Base-by-base conservation (phyloP, 805 yeast genomes). In the Cyberlindnera petersonii region DNA sequence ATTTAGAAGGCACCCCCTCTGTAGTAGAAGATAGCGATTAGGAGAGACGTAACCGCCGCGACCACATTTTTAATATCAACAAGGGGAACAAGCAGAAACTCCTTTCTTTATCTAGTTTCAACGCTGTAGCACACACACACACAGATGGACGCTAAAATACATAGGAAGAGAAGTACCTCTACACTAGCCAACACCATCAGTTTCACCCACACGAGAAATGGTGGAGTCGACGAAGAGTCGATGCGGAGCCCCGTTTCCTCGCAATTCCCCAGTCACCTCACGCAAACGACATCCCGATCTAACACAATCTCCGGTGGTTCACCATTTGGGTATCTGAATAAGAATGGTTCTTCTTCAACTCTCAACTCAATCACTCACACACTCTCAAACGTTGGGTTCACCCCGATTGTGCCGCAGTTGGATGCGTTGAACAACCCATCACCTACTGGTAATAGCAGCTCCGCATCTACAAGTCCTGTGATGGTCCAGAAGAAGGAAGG, bases 311-410 rank as follows among this genome's bases (percentile, higher is more conserved):
- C 40, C 5, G 35, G 40, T 3, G 28, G 22, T 20, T 30, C 40
- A 16, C 37, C 50, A 4, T 47, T 45, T 20, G 35, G 39, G 4
- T 49, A 50, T 22, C 14, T 43, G 19, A 31, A 51, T 19, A 41
- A 37, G 23, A 49, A 49, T 19, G 43, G 39, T 19, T 55, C 59
- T n/a, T 47, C 50, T 8, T 50, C 58, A 2, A 54, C 58, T 1
- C 13, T 52, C 2, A 50, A 48, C 29, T 52, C 59, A 3, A 44
- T 54, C 4, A 40, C 55, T 0, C 52, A 47, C 9, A 49, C 57
- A 0, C 37, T 55, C 2, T 56, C 60, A 1, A 53, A 50, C 30
- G 60, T 56, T 3, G 58, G 58, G 0, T 56, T 56, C 44, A 53
- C 47, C 1, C 46, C 56, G 9, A 33, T 53, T 10, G 28, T 31